Evolutionary conservation across 1,284 basidiomycete species (phyloP), one percentile per base, ranked within the genome.

Genomic region (Cryptococcus hybrid): DNA sequence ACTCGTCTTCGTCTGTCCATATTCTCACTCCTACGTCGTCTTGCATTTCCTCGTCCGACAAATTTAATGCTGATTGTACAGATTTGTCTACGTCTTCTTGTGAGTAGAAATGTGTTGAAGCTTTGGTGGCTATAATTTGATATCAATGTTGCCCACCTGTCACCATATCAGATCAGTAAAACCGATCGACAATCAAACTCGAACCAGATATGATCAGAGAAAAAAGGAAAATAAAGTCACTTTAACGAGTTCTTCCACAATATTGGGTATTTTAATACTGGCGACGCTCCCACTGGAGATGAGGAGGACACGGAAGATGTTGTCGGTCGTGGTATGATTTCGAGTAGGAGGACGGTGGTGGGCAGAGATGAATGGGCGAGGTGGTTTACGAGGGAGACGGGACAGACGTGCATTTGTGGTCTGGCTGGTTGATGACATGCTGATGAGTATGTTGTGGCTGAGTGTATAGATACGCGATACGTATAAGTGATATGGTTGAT

Each of bases 251-350:
- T 86, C 86, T 37, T 84, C 78, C 3, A 92, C 89, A 54, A 99
- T 97, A 42, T 94, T 81, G 1, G 93, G 92, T 1, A 88, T 85
- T 73, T 97, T 98, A 69, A 99, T 84, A 53, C 90, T 91, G 0
- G 95, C 95, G 0, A 99, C 95, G 66, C 91, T 95, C 9, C 95
- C 94, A 0, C 92, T 91, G 0, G 88, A 86, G 51, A 95, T 87
- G 45, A 99, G 80, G 5, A 98, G 79, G 42, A 97, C 84, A 71
- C 97, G 80, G 46, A 80, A 69, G 47, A 72, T 66, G n/a, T 74
- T 75, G 1, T 57, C 54, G 11, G 35, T 15, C 6, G 18, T 18
- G 18, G 18, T 18, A 18, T 18, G 18, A 18, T 18, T 18, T 18
- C 52, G 46, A 13, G 18, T 18, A 18, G 18, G 73, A 1, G 73